These are phyloP conservation scores for Neurospora terricola DNA, from an alignment of 495 filamentous ascomycete genomes.

Conservation along the genomic window DNA sequence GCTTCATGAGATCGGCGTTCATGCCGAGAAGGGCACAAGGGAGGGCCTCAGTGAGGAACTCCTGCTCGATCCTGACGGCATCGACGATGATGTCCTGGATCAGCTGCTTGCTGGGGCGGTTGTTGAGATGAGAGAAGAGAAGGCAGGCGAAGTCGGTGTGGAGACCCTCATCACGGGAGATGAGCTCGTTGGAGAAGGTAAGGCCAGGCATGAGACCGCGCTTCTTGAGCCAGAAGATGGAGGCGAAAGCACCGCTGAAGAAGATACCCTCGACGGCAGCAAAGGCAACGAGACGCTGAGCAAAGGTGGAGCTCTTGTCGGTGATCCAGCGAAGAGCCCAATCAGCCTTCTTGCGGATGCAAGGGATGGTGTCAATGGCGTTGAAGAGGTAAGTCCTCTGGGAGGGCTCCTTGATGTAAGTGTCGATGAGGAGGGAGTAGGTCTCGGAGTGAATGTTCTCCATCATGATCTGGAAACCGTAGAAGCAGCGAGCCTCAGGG, in stretches of 20 bases:
- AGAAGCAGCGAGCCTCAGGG: conserved; percentile 98
- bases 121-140: conserved; percentile 88
- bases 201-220: conserved; percentile 97
- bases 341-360: conserved; percentile 95
- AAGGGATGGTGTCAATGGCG: conserved; percentile 91
- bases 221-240: conserved; percentile 99
- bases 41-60: conserved; percentile 94
- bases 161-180: conserved; percentile 98
- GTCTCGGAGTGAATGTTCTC: conserved; percentile 99
- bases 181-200: conserved; percentile 98
- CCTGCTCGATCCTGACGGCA: conserved; percentile 89
- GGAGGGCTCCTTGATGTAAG: conserved; percentile 97
- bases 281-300: conserved; percentile 91
- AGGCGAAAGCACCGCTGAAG: conserved; percentile 98
- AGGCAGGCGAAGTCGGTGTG: conserved; percentile 99
- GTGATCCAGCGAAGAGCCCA: conserved; percentile 95
- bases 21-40: conserved; percentile 89
- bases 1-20: conserved; percentile 95
- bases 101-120: conserved; percentile 71
- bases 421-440: conserved; percentile 98
- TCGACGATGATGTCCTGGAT: conserved; percentile 86
- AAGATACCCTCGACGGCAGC: conserved; percentile 99
- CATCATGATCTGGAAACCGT: conserved; percentile 99
- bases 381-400: conserved; percentile 95
- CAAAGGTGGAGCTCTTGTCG: conserved; percentile 87